Evolutionary conservation across 805 yeast species (phyloP).

Genomic region (Pichia cabralensis): DNA sequence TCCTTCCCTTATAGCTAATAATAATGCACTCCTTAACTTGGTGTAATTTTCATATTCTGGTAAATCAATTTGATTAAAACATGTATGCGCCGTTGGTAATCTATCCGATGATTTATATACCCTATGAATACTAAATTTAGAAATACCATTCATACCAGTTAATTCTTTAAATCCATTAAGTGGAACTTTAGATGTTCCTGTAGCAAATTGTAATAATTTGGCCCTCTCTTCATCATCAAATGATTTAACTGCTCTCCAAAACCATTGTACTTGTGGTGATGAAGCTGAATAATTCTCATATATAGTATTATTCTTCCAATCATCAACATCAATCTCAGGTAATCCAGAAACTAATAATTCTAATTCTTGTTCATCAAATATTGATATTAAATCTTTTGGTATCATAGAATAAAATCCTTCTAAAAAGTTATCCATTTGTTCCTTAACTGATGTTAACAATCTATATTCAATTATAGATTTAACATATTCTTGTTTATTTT

Average conservation of each 20-base stretch:
- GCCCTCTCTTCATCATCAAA: conserved; percentile 94
- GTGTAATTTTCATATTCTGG: conserved; percentile 92
- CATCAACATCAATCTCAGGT: conserved; percentile 93
- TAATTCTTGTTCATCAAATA: conserved; percentile 91
- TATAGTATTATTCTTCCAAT: conserved; percentile 82
- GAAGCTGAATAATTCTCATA: conserved; percentile 76
- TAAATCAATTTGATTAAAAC: conserved; percentile 88
- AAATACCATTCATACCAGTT: conserved; percentile 77
- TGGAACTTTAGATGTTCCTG: conserved; percentile 96
- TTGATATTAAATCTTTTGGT: conserved; percentile 70
- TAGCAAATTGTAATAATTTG: conserved; percentile 85
- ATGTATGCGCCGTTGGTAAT: conserved; percentile 91
- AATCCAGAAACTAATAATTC: conserved; percentile 88
- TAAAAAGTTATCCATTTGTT: conserved; percentile 78
- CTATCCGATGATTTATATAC: conserved; percentile 81
- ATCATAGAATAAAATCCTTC: conserved; percentile 86
- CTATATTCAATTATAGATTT: conserved; percentile 78
- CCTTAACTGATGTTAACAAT: conserved; percentile 70
- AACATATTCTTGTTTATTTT: conserved; percentile 85
- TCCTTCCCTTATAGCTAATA: conserved; percentile 87
- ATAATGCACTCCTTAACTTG: conserved; percentile 65
- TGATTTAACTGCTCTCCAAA: conserved; percentile 95
- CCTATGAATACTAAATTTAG: conserved; percentile 81
- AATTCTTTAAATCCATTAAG: conserved; percentile 85
- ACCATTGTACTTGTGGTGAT: conserved; percentile 87